phyloP scores from a whole-genome alignment of 148 eudicot species.

The Rhododendron ovatum region DNA sequence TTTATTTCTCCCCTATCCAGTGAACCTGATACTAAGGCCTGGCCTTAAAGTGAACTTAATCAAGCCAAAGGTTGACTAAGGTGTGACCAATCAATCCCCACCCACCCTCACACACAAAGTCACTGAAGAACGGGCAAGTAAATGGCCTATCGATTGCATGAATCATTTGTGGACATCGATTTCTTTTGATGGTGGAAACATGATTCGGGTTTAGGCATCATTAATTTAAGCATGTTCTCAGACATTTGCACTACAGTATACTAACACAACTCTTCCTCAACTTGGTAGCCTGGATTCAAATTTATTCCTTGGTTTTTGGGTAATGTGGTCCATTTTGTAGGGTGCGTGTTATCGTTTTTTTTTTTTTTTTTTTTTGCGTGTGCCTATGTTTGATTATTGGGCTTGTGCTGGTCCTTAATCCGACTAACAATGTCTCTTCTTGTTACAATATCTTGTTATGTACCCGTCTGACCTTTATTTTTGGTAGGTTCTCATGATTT shows the following conservation, averaged over 20 bases:
- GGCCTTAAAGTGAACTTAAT: neutral
- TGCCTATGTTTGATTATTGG: neutral
- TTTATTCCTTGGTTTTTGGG: neutral
- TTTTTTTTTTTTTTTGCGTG: neutral
- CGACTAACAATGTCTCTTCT: neutral
- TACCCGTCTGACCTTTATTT: neutral
- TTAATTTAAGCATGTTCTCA: neutral
- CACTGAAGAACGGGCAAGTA: neutral
- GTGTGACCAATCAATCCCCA: neutral
- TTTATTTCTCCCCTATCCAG: neutral
- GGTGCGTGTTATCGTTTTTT: neutral
- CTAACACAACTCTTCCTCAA: neutral
- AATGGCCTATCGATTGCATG: neutral
- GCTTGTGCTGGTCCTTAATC: neutral
- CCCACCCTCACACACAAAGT: neutral
- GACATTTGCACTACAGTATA: neutral
- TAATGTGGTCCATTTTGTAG: neutral
- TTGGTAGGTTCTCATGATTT: neutral
- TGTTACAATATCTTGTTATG: neutral
- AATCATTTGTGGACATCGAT: neutral
- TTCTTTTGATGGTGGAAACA: neutral
- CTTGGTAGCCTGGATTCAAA: neutral
- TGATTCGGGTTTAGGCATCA: neutral
- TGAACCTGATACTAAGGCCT: neutral
- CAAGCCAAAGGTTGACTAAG: neutral